phyloP scores from a whole-genome alignment of 2,329 filamentous ascomycete species.

The Fusarium chaquense region DNA sequence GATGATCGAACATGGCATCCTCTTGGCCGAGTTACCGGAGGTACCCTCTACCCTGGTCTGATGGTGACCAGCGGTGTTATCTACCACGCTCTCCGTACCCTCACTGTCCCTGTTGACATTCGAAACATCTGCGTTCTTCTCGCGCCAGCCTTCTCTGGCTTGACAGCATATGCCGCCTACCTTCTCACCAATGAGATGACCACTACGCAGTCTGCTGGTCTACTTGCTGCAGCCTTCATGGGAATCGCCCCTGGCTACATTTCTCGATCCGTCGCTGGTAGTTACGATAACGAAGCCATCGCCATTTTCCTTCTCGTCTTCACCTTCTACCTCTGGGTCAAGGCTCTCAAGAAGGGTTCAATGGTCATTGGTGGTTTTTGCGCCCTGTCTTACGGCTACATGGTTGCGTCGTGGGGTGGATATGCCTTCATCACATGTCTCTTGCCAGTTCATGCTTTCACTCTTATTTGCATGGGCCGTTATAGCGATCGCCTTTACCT shows the following conservation, averaged over 20 bases:
- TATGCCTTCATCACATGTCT: slow-evolving; percentile 99
- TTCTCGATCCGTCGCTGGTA: slow-evolving; percentile 95
- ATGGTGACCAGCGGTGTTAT: slow-evolving; percentile 99
- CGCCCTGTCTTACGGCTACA: slow-evolving; percentile 98
- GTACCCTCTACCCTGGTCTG: slow-evolving; percentile 96
- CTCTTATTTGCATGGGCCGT: slow-evolving; percentile 94
- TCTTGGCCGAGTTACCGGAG: slow-evolving; percentile 96
- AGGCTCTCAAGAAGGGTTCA: slow-evolving; percentile 95
- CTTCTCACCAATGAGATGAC: slow-evolving; percentile 98
- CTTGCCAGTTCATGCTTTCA: slow-evolving; percentile 92
- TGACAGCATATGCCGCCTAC: slow-evolving; percentile 93
- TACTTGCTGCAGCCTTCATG: slow-evolving; percentile 96
- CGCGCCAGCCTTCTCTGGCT: slow-evolving; percentile 91
- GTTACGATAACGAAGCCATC: slow-evolving; percentile 99
- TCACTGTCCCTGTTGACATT: slow-evolving; percentile 95
- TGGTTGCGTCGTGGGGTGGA: slow-evolving; percentile 99
- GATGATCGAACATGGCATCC: slow-evolving; percentile 99
- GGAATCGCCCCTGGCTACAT: slow-evolving; percentile 98
- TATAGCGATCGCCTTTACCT: slow-evolving; percentile 96
- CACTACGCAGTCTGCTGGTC: slow-evolving; percentile 91
- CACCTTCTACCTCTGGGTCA: slow-evolving; percentile 99
- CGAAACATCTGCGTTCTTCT: slow-evolving; percentile 98
- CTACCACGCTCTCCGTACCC: slow-evolving; percentile 89
- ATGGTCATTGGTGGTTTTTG: slow-evolving; percentile 96
- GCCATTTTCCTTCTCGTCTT: slow-evolving; percentile 98